Evolutionary conservation across 148 eudicot genomes (phyloP).

Genomic region (Amaranthus cruentus): DNA sequence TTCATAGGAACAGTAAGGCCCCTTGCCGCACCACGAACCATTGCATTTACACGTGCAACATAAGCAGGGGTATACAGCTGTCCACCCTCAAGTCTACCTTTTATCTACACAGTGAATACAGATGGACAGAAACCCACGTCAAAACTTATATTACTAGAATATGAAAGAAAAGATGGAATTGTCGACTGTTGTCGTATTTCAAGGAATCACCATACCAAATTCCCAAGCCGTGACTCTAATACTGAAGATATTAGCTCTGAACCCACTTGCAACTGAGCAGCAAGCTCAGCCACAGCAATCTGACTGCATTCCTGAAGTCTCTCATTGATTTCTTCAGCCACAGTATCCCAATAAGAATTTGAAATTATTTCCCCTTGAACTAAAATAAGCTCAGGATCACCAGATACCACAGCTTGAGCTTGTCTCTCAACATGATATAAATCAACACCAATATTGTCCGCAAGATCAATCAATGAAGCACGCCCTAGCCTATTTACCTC

Average conservation of each 20-base stretch:
- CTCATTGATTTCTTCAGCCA: slow-evolving; percentile 87
- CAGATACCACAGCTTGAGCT: slow-evolving; percentile 52
- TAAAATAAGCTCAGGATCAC: slow-evolving; percentile 60
- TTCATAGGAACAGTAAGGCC: slow-evolving; percentile 85
- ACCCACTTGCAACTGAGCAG: slow-evolving; percentile 84
- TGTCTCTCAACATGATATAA: slow-evolving; percentile 92
- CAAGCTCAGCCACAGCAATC: slow-evolving; percentile 87
- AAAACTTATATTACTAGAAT: neutral
- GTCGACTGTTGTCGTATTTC: neutral
- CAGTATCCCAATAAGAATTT: slow-evolving; percentile 72
- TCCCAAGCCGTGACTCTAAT: slow-evolving; percentile 80
- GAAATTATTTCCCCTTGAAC: slow-evolving; percentile 89
- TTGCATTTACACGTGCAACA: slow-evolving; percentile 84
- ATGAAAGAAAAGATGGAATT: neutral
- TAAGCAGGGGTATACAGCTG: slow-evolving; percentile 94
- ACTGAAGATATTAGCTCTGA: slow-evolving; percentile 68
- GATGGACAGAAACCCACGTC: slow-evolving; percentile 6
- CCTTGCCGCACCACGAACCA: slow-evolving; percentile 97
- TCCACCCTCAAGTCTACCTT: slow-evolving; percentile 98
- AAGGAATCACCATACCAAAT: slow-evolving; percentile 46
- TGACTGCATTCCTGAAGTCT: slow-evolving; percentile 97
- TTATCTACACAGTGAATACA: slow-evolving; percentile 40
- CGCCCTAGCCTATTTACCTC: slow-evolving; percentile 75
- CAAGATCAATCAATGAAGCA: slow-evolving; percentile 85
- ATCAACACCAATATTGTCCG: slow-evolving; percentile 76